Base-by-base conservation (phyloP, 805 yeast genomes). In the Starmerella gropengiesseri region DNA sequence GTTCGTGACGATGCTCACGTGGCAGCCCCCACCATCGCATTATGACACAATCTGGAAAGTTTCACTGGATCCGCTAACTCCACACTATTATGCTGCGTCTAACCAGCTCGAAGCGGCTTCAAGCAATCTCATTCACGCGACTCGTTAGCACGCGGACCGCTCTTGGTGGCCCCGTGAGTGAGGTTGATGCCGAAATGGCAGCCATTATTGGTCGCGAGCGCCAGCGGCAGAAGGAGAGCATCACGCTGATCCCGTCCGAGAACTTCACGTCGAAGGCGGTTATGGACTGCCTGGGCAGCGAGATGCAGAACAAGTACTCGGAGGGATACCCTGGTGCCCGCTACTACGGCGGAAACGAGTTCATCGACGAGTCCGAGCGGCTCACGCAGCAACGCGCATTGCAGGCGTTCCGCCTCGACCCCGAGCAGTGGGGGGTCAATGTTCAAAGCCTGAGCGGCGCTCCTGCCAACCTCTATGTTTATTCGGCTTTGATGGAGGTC, bases 321-420 rank as follows among this genome's bases (percentile, higher is more conserved):
- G 98, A 89, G 67, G 97, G 97, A 51, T 89, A 89, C 67, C 98
- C 98, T 31, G 95, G 95, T 53, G 94, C 86, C 50, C 78, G 98
- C 64, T 89, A 89, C 70, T 89, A 89, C 62, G 98, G 98, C 64
- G 98, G 98, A 63, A 89, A 89, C 61, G 86, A 89, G 66, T 81
- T 77, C 67, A 89, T 89, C 57, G 98, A 89, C 68, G 73, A 77
- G 68, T 85, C 84, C 58, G 98, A 89, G 70, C 64, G 76, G 12
- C 68, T 89, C 46, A 89, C 97, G 68, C 95, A 86, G 67, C 72
- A 77, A 56, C 74, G 98, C 65, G 98, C 97, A 36, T 69, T 89
- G 47, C 74, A 81, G 56, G 86, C 94, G 9, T 89, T 85, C 64
- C 66, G 69, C 46, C 66, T 87, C 50, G 75, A 79, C 51, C 73